A percentile compares a stretch with the other conserved stretches of the same genome.
phyloP scores from a whole-genome alignment of 2,329 filamentous ascomycete species.

The Blastomyces emzantsi region DNA sequence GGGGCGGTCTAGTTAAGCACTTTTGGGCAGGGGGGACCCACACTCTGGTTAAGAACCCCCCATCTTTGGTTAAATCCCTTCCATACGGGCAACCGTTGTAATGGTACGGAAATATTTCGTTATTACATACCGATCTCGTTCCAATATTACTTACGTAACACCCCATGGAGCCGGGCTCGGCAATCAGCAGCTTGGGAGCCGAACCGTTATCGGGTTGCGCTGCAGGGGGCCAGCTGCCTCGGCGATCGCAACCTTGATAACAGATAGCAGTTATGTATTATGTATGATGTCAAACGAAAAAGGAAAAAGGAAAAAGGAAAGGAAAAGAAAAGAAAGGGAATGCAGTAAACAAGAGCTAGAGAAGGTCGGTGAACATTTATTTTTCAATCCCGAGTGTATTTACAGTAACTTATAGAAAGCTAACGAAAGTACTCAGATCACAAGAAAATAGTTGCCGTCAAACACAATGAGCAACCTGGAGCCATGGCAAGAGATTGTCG shows the following conservation, averaged over 20 bases:
- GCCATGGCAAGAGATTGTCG: conserved; percentile 11
- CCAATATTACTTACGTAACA: too few relatives aligned
- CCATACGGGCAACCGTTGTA: background rate
- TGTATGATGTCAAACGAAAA: too few relatives aligned
- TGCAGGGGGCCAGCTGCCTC: background rate
- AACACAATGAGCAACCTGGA: background rate
- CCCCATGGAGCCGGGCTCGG: too few relatives aligned
- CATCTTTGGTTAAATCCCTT: background rate
- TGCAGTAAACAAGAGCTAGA: background rate
- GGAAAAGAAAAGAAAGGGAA: too few relatives aligned
- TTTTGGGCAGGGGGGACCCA: background rate
- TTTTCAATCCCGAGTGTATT: background rate
- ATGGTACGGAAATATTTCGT: background rate
- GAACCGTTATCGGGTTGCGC: too few relatives aligned
- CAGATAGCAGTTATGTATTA: too few relatives aligned
- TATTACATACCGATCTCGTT: background rate
- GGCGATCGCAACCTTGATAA: background rate
- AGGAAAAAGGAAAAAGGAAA: too few relatives aligned
- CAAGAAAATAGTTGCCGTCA: background rate
- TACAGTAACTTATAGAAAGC: too few relatives aligned
- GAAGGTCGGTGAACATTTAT: background rate
- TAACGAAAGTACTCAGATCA: background rate
- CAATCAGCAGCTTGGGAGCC: too few relatives aligned
- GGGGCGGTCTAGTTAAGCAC: background rate
- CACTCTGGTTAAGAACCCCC: background rate